Percentiles rank a stretch among this genome's conserved stretches.
Conservation (phyloP, 371 early-diverging fungal species). For the Lichtheimia ramosa region DNA sequence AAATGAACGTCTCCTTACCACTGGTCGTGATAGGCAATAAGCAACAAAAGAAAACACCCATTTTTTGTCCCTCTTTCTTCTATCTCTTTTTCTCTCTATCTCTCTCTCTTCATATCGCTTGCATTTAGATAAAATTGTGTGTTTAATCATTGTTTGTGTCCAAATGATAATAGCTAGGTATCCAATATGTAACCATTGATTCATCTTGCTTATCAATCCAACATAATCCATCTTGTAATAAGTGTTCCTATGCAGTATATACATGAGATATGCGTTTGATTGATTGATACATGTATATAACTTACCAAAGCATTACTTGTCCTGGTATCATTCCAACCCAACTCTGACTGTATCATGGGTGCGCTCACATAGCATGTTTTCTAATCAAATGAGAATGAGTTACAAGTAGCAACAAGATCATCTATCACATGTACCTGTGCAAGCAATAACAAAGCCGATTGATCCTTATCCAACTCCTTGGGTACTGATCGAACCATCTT, state of each 20-base stretch:
- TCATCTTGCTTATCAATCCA: conserved; percentile 78
- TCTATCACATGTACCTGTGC: conserved; percentile 65
- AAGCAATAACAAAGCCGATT: conserved; percentile 63
- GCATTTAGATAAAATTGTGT: too few relatives aligned
- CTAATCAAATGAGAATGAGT: conserved; percentile 12
- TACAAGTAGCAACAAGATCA: background rate
- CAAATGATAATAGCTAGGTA: conserved; percentile 72
- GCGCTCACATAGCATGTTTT: conserved; percentile 67
- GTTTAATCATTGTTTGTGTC: conserved; percentile 5
- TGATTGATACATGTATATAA: conserved; percentile 5
- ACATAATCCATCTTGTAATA: conserved; percentile 78
- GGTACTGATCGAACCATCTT: conserved; percentile 90
- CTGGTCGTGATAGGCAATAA: conserved; percentile 17
- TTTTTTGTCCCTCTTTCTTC: background rate
- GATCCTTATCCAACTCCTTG: conserved; percentile 85
- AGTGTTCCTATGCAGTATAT: conserved; percentile 53
- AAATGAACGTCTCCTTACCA: conserved; percentile 86
- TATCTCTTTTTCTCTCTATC: background rate
- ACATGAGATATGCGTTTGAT: background rate
- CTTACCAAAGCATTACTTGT: conserved; percentile 45
- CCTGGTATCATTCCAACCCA: conserved; percentile 68
- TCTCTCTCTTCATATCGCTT: background rate
- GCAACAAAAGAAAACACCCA: background rate
- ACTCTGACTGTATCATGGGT: conserved; percentile 45
- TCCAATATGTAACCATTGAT: conserved; percentile 70